A percentile compares a stretch with the other conserved stretches of the same genome.
Evolutionary conservation across 805 yeast species (phyloP).

Genomic region (Starmerella cellae): DNA sequence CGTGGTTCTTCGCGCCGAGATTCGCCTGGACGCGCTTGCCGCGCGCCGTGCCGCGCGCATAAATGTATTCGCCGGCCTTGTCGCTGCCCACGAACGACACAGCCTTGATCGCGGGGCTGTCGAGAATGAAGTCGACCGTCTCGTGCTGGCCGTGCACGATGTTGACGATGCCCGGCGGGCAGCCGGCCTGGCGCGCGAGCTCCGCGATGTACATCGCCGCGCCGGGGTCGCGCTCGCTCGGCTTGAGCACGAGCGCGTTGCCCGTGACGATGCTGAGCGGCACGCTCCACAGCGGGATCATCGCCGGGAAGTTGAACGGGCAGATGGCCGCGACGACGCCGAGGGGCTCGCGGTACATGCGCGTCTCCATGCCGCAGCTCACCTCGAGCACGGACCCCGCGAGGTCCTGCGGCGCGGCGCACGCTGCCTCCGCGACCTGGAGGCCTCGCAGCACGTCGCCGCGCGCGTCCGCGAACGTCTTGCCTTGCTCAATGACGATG

Average conservation of each 20-base stretch:
- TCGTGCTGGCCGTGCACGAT: slow-evolving; percentile 62
- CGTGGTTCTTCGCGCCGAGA: slow-evolving; percentile 69
- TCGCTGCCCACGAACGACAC: slow-evolving; percentile 70
- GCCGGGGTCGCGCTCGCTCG: slow-evolving; percentile 69
- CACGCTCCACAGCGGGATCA: slow-evolving; percentile 62
- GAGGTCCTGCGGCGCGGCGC: slow-evolving; percentile 47
- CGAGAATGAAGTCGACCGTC: slow-evolving; percentile 55
- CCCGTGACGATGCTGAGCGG: slow-evolving; percentile 57
- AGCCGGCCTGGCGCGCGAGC: slow-evolving; percentile 58
- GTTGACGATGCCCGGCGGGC: slow-evolving; percentile 60
- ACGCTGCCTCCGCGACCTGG: slow-evolving; percentile 67
- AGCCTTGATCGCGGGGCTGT: slow-evolving; percentile 64
- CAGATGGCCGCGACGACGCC: slow-evolving; percentile 69
- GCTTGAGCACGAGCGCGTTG: slow-evolving; percentile 58
- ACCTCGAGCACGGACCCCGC: slow-evolving; percentile 55
- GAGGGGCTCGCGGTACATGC: slow-evolving; percentile 55
- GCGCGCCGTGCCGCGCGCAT: slow-evolving; percentile 48
- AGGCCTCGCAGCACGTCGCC: slow-evolving; percentile 66
- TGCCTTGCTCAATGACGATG: slow-evolving; percentile 62
- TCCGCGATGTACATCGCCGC: slow-evolving; percentile 64
- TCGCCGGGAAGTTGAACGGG: slow-evolving; percentile 75
- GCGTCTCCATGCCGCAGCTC: slow-evolving; percentile 61
- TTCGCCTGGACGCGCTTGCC: slow-evolving; percentile 70
- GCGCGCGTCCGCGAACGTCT: slow-evolving; percentile 58
- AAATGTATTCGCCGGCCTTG: slow-evolving; percentile 63